Evolutionary conservation across 441 rosid species (phyloP), one percentile per base, ranked within the genome.

Genomic region (Syzygium malaccense): DNA sequence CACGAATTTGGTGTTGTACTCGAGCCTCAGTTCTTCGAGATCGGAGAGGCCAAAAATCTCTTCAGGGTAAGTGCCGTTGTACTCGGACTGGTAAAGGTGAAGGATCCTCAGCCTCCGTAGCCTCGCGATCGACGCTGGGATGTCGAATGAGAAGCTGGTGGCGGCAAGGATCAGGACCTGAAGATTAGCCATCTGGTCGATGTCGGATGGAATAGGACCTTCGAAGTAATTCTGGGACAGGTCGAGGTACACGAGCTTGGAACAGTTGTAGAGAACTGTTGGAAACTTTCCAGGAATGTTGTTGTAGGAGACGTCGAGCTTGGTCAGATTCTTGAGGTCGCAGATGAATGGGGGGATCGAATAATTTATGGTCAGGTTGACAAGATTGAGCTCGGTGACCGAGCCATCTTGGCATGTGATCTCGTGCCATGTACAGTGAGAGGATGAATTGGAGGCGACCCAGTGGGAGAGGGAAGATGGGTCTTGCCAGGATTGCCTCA

Each of bases 401-500:
- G 92, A 93, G 84, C 86, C 78, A 85, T 89, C 33, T 37, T 88
- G 17, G 91, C 98, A 95, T 45, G 10, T 53, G 87, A 95, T 88
- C 53, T 89, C 95, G 15, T 94, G 95, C 98, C 98, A 95, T 51
- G 78, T 60, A 90, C 96, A 95, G 62, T 92, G 91, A 23, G 93
- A 78, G 75, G 56, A 55, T 55, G 92, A 88, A 89, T 86, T 91
- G 13, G 93, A 85, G 11, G 91, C 41, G 26, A 66, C 64, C 96
- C 97, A 95, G 55, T 88, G 88, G 33, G 41, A 45, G 66, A 95
- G 90, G 60, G 89, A 54, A 32, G 88, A 86, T 9, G 93, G 94
- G 86, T 90, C 89, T 33, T 86, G 87, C 95, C 95, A 95, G 87
- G 91, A 88, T 28, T 91, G 93, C 86, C 89, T 91, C 2, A 95